A percentile compares a stretch with the other conserved stretches of the same genome.
Evolutionary conservation across 2,329 filamentous ascomycete species (phyloP).

Genomic region (Verruconis gallopava): DNA sequence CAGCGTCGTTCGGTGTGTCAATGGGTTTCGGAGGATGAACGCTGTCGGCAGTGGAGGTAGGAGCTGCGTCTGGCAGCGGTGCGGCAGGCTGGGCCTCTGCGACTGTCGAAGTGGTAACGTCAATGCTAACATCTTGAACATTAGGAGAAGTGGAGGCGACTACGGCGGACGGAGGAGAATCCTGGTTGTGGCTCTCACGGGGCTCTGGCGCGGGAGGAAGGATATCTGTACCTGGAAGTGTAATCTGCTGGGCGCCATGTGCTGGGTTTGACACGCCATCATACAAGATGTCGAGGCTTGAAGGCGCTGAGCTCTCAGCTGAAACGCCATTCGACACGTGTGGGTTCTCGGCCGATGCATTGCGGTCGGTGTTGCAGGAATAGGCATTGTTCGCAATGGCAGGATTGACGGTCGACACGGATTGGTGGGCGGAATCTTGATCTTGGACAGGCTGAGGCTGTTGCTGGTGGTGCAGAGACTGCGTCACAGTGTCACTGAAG

Average conservation of each 20-base stretch:
- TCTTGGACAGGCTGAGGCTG: neutral
- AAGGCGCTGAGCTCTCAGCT: no score
- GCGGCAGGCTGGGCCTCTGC: slow-evolving; percentile 1
- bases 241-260: neutral
- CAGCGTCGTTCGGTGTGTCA: slow-evolving; percentile 10
- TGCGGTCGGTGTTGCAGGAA: no score
- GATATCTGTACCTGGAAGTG: neutral
- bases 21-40: neutral
- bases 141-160: neutral
- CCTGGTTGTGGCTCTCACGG: neutral
- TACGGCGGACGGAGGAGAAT: neutral
- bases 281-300: no score
- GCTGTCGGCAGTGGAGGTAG: no score
- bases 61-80: no score
- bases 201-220: neutral
- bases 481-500: slow-evolving; percentile 42
- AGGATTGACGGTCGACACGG: no score
- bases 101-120: neutral
- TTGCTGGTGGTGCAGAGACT: slow-evolving; percentile 3
- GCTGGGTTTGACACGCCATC: neutral
- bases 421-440: neutral
- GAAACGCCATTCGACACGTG: no score
- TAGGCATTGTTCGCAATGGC: neutral
- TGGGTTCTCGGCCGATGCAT: no score
- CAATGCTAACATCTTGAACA: neutral